Base-by-base conservation (phyloP, 805 yeast species). In the Pichia kluyveri region DNA sequence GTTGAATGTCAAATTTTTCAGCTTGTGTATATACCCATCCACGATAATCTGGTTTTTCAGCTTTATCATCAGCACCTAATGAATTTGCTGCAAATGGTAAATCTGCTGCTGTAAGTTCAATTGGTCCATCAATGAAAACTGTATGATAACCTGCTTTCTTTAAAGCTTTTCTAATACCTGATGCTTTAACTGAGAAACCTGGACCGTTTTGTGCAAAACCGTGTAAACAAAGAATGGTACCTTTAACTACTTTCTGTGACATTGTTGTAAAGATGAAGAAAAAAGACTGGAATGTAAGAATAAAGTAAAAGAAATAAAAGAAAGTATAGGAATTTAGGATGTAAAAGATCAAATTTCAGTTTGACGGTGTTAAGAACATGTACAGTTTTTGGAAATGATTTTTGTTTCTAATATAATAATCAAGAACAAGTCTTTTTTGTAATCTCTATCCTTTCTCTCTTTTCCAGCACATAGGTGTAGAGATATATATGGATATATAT, bases 161-260 rank as follows among this genome's bases (percentile, higher is more conserved):
- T 51, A 93, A 68, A 41, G 80, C 75, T 58, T 93, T 91, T 53
- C 98, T 74, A 28, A 91, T 73, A 3, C 95, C 97, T 2, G 95
- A 82, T 0, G 96, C 82, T 64, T 93, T 91, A 56, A 84, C 86
- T 47, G 95, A 83, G 67, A 91, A 91, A 14, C 83, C 73, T 40
- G 83, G 74, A 8, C 91, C 91, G 52, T 82, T 83, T 70, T 91
- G 96, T 15, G 90, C 79, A 65, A 82, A 89, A 0, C 99, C 98
- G 55, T 91, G 99, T 30, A 93, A 69, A 65, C 93, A 91, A n/a
- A 91, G 70, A 28, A 91, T 72, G 56, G 80, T 81, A 32, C 69
- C 69, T 44, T 58, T 63, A 34, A 60, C 38, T 4, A 39, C 53
- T 31, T 52, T 54, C 41, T 42, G 60, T 40, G 67, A 57, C 66